Evolutionary conservation across 257 asterid species (phyloP), one percentile per base, ranked within the genome.

Genomic region (Nicotiana tomentosiformis): DNA sequence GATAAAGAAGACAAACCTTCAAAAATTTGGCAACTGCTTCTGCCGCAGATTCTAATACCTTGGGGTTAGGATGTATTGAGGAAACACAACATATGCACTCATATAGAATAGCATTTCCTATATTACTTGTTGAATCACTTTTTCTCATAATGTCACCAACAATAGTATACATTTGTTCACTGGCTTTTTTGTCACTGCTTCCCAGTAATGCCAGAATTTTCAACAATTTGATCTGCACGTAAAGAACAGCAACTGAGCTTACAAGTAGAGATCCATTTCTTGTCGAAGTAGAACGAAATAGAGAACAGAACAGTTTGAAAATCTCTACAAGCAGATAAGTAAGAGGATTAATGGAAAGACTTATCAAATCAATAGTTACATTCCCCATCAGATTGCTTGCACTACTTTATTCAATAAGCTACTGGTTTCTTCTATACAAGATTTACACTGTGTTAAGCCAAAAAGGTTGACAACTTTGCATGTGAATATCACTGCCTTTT

Each of bases 121-220:
- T 93, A 84, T 96, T 96, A 86, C 93, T 93, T 20, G 97, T 89
- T 23, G 98, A 86, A 84, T 94, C 99, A 78, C 93, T 89, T 87
- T 93, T 96, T 84, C 91, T 92, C 92, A 94, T 93, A 83, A 94
- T 87, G 84, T 96, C 99, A 57, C 97, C 95, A 56, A 96, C 65
- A 64, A 96, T 91, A 58, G 98, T 94, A 90, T 96, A 96, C 95
- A 94, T 96, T 80, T 94, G 98, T 83, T 93, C 98, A 77, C 99
- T 94, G 86, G 99, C 90, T 85, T 92, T 95, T 85, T 91, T 96
- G 92, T 96, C 98, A 76, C 96, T 97, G 60, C 86, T 90, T 81
- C 99, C 97, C 83, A 96, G 89, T 65, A 91, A 46, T 65, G 94
- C 91, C 82, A 96, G 88, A 84, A 93, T 94, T 87, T 96, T 96